These are phyloP conservation scores for Inonotus hispidus DNA, from an alignment of 1,284 basidiomycete genomes.

Conservation along the genomic window DNA sequence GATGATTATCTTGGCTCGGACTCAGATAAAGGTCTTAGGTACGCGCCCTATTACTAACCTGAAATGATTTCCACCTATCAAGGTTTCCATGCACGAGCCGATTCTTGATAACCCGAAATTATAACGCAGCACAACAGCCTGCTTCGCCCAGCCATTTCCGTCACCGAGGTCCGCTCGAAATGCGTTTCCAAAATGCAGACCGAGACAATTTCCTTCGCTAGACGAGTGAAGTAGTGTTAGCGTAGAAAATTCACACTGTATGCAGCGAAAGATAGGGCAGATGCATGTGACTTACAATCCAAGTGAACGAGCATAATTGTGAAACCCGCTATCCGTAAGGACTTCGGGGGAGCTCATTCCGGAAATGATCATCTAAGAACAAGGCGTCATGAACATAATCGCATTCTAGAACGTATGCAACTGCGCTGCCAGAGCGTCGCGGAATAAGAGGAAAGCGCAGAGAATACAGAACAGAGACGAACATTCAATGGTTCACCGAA, in stretches of 20 bases:
- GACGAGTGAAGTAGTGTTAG: neutral
- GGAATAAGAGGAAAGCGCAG: too few relatives aligned
- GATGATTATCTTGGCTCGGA: neutral
- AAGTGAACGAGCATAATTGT: conserved; percentile 53
- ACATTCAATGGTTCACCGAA: conserved; percentile 70
- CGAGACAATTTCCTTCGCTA: conserved; percentile 50
- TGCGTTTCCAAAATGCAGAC: conserved; percentile 54
- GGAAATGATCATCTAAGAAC: conserved; percentile 23
- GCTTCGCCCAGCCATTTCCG: conserved; percentile 23
- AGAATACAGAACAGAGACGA: neutral
- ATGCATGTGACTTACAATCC: conserved; percentile 46
- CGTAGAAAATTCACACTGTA: too few relatives aligned
- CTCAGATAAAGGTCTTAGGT: neutral
- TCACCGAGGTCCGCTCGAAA: conserved; percentile 33
- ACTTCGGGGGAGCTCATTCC: conserved; percentile 62
- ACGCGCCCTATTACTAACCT: neutral
- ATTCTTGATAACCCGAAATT: conserved; percentile 46
- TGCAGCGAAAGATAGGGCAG: conserved; percentile 2
- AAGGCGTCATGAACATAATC: too few relatives aligned
- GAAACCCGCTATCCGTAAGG: conserved; percentile 58
- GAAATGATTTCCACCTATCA: neutral
- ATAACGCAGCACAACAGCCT: conserved; percentile 63
- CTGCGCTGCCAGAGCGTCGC: too few relatives aligned
- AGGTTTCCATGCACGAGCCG: conserved; percentile 22
- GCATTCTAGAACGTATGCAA: too few relatives aligned